A percentile compares a stretch with the other conserved stretches of the same genome.
Conservation (phyloP, 2,329 filamentous ascomycete species). For the Aspergillus fijiensis region DNA sequence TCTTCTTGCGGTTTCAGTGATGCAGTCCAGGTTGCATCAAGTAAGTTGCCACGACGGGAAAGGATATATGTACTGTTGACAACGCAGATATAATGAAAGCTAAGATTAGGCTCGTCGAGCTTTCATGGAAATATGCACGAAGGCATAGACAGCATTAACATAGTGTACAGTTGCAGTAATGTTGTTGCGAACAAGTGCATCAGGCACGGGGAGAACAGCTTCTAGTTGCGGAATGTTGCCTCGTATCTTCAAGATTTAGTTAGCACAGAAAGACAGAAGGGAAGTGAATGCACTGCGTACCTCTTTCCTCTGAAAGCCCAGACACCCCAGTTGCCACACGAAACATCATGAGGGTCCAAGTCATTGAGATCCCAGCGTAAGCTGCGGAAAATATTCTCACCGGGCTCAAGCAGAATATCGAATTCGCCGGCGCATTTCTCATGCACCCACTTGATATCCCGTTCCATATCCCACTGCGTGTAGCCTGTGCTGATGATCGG, state of each 20-base stretch:
- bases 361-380: slow-evolving; percentile 97
- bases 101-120: background rate
- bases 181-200: background rate
- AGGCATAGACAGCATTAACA: background rate
- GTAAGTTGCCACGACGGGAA: background rate
- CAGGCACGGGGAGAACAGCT: slow-evolving; percentile 6
- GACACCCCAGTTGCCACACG: slow-evolving; percentile 93
- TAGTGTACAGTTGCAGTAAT: background rate
- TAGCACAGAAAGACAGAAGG: background rate
- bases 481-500: slow-evolving; percentile 95
- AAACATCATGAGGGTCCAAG: slow-evolving; percentile 87
- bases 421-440: slow-evolving; percentile 86
- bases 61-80: background rate
- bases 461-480: slow-evolving; percentile 89
- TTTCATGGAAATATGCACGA: background rate
- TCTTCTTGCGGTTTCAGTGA: background rate
- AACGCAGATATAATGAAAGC: no score
- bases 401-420: slow-evolving; percentile 85
- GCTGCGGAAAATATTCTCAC: slow-evolving; percentile 92
- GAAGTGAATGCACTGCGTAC: slow-evolving; percentile 50
- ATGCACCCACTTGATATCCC: slow-evolving; percentile 86
- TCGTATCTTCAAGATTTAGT: slow-evolving; percentile 32
- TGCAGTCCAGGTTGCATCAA: background rate
- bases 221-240: slow-evolving; percentile 35
- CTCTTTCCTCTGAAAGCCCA: slow-evolving; percentile 98